Conservation (phyloP, 176 grass and related monocot genomes). For the Tillandsia fasciculata region DNA sequence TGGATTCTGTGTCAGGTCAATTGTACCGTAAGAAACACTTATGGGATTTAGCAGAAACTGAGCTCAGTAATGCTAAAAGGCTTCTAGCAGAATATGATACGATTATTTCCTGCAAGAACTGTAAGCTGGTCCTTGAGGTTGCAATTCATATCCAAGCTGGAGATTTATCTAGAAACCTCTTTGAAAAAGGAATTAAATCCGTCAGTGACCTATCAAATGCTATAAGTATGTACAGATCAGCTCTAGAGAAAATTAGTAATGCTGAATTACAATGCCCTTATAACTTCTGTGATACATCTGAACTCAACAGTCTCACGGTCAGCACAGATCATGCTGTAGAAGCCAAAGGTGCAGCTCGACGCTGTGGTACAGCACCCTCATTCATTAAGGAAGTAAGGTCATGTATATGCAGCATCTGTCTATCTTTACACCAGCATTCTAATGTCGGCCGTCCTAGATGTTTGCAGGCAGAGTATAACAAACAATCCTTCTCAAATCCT, state of each 20-base stretch:
- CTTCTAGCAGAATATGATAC: conserved; percentile 33
- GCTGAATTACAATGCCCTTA: conserved; percentile 17
- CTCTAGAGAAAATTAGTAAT: conserved; percentile 47
- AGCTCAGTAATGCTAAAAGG: conserved; percentile 47
- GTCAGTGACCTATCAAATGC: conserved; percentile 34
- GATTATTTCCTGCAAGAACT: conserved; percentile 49
- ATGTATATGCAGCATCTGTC: conserved; percentile 34
- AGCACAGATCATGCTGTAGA: conserved; percentile 10
- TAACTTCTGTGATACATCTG: conserved; percentile 10
- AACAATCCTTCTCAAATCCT: conserved; percentile 5
- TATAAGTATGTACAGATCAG: conserved; percentile 49
- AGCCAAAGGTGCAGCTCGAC: conserved; percentile 6
- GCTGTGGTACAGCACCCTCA: conserved; percentile 5
- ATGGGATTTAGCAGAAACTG: conserved; percentile 45
- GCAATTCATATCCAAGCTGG: conserved; percentile 54
- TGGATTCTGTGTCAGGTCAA: conserved; percentile 49
- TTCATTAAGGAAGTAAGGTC: conserved; percentile 12
- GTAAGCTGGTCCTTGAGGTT: conserved; percentile 42
- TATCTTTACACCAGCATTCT: conserved; percentile 15
- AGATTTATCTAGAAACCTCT: conserved; percentile 50
- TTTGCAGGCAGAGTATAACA: conserved; percentile 11
- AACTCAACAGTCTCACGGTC: conserved; percentile 3
- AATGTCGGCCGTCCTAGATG: not conserved
- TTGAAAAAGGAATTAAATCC: conserved; percentile 35
- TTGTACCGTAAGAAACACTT: conserved; percentile 57